Conservation (phyloP, 306 rosid genomes). For the Herpetospermum pedunculosum region DNA sequence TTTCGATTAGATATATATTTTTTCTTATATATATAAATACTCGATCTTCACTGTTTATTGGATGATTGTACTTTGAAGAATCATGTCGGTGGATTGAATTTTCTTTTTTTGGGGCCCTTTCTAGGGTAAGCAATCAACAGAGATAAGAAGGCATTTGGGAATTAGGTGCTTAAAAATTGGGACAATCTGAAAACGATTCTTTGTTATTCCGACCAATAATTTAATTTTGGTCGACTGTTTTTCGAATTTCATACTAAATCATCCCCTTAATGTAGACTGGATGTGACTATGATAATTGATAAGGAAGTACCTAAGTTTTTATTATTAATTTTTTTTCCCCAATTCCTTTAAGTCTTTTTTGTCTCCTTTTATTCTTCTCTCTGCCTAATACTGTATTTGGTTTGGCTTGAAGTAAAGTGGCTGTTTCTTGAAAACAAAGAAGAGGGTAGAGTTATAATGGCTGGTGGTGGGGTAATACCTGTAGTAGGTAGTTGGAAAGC, state of each 20-base stretch:
- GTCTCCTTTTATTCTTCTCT: neutral
- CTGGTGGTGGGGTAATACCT: conserved; percentile 2
- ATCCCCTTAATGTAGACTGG: neutral
- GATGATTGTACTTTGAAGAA: neutral
- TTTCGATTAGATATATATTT: neutral
- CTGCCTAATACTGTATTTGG: conserved; percentile 2
- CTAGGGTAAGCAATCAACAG: neutral
- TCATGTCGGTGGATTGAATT: neutral
- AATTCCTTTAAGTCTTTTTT: neutral
- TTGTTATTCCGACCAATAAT: conserved; percentile 3
- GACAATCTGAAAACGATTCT: neutral
- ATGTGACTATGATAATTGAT: neutral
- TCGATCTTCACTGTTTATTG: too few relatives aligned
- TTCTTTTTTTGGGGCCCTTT: neutral
- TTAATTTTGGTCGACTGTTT: neutral
- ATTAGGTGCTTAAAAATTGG: conserved; percentile 2
- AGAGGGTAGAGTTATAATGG: neutral
- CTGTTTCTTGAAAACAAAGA: conserved; percentile 1
- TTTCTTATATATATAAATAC: too few relatives aligned
- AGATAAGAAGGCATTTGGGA: conserved; percentile 6
- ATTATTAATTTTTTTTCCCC: neutral
- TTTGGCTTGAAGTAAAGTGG: conserved; percentile 7
- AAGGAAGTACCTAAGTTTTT: neutral
- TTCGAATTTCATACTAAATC: neutral
- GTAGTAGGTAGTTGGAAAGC: conserved; percentile 6